A percentile compares a stretch with the other conserved stretches of the same genome.
Conservation (phyloP, 805 yeast species). For the Middelhovenomyces tepae region DNA sequence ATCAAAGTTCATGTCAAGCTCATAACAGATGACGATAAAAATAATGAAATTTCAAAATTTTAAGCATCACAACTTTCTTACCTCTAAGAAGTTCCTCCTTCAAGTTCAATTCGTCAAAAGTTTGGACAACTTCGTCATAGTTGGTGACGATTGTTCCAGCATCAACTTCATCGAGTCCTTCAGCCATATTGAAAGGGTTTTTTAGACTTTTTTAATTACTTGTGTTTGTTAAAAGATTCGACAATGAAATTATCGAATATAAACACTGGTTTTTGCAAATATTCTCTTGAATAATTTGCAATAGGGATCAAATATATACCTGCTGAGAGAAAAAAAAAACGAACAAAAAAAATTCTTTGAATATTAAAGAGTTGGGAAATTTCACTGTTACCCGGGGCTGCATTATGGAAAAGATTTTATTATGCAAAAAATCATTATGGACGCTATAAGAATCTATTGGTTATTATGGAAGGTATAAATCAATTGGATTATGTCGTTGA, state of each 20-base stretch:
- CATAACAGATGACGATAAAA: too few relatives aligned
- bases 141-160: constrained; percentile 82
- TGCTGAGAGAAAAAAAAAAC: neutral
- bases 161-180: constrained; percentile 60
- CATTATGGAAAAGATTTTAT: too few relatives aligned
- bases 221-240: neutral
- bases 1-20: too few relatives aligned
- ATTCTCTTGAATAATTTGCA: too few relatives aligned
- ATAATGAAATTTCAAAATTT: constrained; percentile 10
- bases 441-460: too few relatives aligned
- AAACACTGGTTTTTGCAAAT: too few relatives aligned
- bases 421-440: too few relatives aligned
- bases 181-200: constrained; percentile 29
- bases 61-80: constrained; percentile 13
- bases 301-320: neutral
- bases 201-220: constrained; percentile 1
- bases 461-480: too few relatives aligned
- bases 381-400: too few relatives aligned
- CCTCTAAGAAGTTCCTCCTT: constrained; percentile 68
- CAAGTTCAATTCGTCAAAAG: constrained; percentile 68
- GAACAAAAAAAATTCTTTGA: neutral
- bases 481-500: too few relatives aligned
- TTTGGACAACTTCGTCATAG: constrained; percentile 81
- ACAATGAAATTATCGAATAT: too few relatives aligned
- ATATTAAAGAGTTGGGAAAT: neutral